Conservation (phyloP, 495 filamentous ascomycete species). For the Penicillium psychrofluorescens region DNA sequence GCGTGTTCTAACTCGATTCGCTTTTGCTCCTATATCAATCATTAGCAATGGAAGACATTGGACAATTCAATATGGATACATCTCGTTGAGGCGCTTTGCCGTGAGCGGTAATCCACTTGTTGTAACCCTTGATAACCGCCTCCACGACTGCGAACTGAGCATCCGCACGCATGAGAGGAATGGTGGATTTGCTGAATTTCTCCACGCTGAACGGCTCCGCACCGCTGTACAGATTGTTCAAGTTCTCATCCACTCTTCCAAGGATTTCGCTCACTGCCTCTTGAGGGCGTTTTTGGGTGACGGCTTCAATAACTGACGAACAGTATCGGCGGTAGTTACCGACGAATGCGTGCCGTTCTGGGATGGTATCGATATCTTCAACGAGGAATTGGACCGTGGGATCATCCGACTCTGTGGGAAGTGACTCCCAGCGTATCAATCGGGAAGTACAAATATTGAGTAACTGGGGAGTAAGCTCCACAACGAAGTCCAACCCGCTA, state of each 20-base stretch:
- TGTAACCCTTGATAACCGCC: constrained; percentile 83
- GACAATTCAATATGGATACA: constrained; percentile 17
- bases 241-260: constrained; percentile 59
- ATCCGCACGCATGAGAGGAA: constrained; percentile 71
- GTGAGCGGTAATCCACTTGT: constrained; percentile 62
- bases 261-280: constrained; percentile 87
- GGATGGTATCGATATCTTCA: constrained; percentile 91
- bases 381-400: constrained; percentile 72
- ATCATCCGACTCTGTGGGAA: constrained; percentile 74
- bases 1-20: constrained; percentile 53
- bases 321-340: constrained; percentile 94
- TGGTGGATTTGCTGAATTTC: constrained; percentile 73
- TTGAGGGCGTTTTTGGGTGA: constrained; percentile 68
- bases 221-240: constrained; percentile 68
- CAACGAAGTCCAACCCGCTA: constrained; percentile 57
- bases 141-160: constrained; percentile 86
- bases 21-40: constrained; percentile 45
- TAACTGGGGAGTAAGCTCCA: constrained; percentile 62
- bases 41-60: constrained; percentile 5
- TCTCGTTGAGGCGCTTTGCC: constrained; percentile 50
- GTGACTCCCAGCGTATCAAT: constrained; percentile 74
- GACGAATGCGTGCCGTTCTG: constrained; percentile 93
- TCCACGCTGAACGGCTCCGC: constrained; percentile 60
- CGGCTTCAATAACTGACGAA: constrained; percentile 71
- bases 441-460: constrained; percentile 72